A percentile compares a stretch with the other conserved stretches of the same genome.
Evolutionary conservation across 306 rosid species (phyloP).

Genomic region (Inga leiocalycina): DNA sequence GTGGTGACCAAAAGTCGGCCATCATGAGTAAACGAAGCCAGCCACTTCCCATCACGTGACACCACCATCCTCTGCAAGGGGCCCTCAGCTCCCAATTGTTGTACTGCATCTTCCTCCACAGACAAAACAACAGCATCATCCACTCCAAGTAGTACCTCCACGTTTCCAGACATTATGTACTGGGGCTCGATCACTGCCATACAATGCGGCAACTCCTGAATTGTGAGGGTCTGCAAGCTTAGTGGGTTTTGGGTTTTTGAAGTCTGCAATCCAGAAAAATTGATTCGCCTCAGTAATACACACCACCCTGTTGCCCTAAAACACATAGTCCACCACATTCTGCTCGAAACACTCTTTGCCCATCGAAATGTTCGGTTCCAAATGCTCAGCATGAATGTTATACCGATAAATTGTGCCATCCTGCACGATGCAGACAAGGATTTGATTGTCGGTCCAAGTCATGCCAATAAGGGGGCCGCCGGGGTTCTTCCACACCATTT

Average conservation of each 20-base stretch:
- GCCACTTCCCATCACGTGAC: slow-evolving; percentile 88
- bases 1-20: slow-evolving; percentile 82
- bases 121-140: slow-evolving; percentile 67
- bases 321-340: slow-evolving; percentile 82
- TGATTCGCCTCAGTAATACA: slow-evolving; percentile 75
- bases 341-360: slow-evolving; percentile 83
- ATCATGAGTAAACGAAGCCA: slow-evolving; percentile 91
- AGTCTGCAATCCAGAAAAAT: slow-evolving; percentile 73
- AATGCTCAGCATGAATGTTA: slow-evolving; percentile 60
- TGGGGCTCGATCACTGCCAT: slow-evolving; percentile 97
- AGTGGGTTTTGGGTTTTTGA: slow-evolving; percentile 56
- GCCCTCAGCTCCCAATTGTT: slow-evolving; percentile 73
- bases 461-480: slow-evolving; percentile 82
- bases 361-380: slow-evolving; percentile 79
- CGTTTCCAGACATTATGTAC: slow-evolving; percentile 87
- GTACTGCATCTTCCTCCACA: slow-evolving; percentile 91
- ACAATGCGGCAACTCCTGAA: slow-evolving; percentile 77
- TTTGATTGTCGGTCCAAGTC: slow-evolving; percentile 91
- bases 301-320: slow-evolving; percentile 88
- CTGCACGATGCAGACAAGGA: slow-evolving; percentile 78
- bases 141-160: slow-evolving; percentile 83
- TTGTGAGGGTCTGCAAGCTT: slow-evolving; percentile 80
- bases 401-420: slow-evolving; percentile 92
- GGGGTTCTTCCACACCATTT: slow-evolving; percentile 81
- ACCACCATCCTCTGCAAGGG: slow-evolving; percentile 94